Evolutionary conservation across 768 basidiomycete genomes (phyloP).

Genomic region (Trametes sanguinea): DNA sequence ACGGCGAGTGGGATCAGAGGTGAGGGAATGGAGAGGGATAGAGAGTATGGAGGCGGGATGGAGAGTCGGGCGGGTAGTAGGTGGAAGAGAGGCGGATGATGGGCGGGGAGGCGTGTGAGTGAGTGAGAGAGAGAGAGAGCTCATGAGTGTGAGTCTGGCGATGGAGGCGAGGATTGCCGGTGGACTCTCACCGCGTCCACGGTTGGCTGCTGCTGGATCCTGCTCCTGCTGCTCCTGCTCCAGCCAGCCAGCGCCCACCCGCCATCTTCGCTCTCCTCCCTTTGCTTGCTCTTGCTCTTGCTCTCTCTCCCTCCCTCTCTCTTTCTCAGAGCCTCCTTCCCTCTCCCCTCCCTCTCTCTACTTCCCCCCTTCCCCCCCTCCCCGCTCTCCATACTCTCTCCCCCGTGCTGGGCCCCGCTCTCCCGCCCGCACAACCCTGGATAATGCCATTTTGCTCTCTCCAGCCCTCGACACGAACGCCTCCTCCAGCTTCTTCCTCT

Average conservation of each 20-base stretch:
- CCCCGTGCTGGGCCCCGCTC: constrained; percentile 19
- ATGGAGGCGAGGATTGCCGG: not conserved
- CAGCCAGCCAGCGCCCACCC: not conserved
- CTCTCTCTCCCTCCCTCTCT: constrained; percentile 13
- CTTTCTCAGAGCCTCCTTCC: constrained; percentile 22
- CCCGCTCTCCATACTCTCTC: constrained; percentile 30
- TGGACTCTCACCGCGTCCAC: not conserved
- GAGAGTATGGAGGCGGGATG: not conserved
- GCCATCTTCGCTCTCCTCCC: constrained; percentile 4
- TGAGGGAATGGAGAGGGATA: not conserved
- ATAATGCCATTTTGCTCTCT: constrained; percentile 35
- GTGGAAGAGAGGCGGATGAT: not conserved
- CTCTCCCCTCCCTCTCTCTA: constrained; percentile 11
- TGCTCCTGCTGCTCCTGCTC: constrained; percentile 23
- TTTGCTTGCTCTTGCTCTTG: constrained; percentile 17
- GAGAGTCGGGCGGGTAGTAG: not conserved
- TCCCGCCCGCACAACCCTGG: constrained; percentile 28
- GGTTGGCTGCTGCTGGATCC: not conserved
- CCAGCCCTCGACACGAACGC: constrained; percentile 22
- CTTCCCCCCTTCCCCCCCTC: constrained; percentile 29
- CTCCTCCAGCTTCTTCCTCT: constrained; percentile 26
- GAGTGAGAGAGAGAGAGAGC: not conserved
- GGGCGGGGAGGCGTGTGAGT: too few species aligned
- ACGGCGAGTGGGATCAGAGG: not conserved
- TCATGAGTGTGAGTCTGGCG: too few species aligned